Evolutionary conservation across 2,329 filamentous ascomycete species (phyloP), one percentile per base, ranked within the genome.

Genomic region (Cordyceps sp.): DNA sequence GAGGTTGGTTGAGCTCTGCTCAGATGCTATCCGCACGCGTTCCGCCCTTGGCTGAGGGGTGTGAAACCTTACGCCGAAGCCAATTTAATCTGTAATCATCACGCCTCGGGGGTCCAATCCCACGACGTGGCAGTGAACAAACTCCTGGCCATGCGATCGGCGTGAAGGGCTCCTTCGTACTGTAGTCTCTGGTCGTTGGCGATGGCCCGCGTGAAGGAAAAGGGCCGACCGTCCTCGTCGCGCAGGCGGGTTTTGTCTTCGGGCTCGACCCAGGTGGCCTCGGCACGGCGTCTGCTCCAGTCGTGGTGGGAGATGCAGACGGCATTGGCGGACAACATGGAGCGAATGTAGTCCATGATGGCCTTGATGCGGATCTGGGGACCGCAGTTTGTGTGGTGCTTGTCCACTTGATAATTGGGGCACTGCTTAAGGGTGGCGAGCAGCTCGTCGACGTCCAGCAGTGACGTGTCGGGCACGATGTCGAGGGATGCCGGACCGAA

Each of bases 361-460:
- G 78, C 75, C 25, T 79, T 55, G 4, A 84, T 51, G 14, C 73
- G 63, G 4, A 69, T 72, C 28, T 78, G 61, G 24, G 82, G 59
- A 2, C 80, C 80, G 45, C 80, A 86, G 49, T 84, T 78, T 2
- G 64, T 63, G 49, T 86, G 80, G 45, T 83, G 62, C 40, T 66
- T 67, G 50, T 86, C 78, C 36, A 85, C 66, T 49, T 85, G 80
- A 46, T 85, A 85, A 34, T 63, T 66, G 1, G 79, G 74, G 31
- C 68, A 73, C 50, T 83, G 73, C 24, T 71, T 65, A 16, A 85
- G 55, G 0, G 62, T 61, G 9, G 67, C 55, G 13, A 85, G 47
- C 2, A 85, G 46, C 18, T 65, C 58, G 33, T 71, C 62, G 3
- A 83, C 56, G 37, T 80, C 73, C n/a, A 73, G 61, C 20, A 60